Evolutionary conservation across 1,139 yeast species (phyloP), one percentile per base, ranked within the genome.

Genomic region (Suhomyces guaymorum): DNA sequence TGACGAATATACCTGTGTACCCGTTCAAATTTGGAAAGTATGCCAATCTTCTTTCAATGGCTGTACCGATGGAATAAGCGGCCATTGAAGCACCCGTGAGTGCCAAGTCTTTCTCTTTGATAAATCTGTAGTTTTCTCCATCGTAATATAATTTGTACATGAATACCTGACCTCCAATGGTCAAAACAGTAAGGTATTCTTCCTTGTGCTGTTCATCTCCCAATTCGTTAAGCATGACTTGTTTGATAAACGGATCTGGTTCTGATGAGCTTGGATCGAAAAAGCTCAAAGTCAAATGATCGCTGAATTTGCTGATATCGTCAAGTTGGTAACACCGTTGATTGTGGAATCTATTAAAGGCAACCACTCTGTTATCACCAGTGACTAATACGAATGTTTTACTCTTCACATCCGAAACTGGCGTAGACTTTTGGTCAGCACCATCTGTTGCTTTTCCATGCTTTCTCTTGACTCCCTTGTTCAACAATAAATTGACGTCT

Each of bases 21-120:
- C 82, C 85, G 47, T 76, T 76, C 41, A 80, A 67, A 39, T 80
- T 65, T 7, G 75, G 73, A 40, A 83, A 63, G 49, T 80, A 77
- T 26, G 80, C 78, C 59, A 84, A 63, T 39, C 80, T 76, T 59
- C 88, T 74, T 60, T 82, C 92, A 38, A 84, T 73, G 4, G 73
- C 69, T 0, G 88, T 84, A 19, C 87, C 86, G 35, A 73, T 69
- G 1, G 85, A 72, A 50, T 79, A 82, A 0, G 89, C 83, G 54
- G 82, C 82, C 39, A 78, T 82, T 1, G 92, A 90, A 1, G 92
- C 92, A 36, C 92, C 94, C 1, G 88, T 80, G 20, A 70, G 59
- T 4, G 59, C 51, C 22, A 66, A 47, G 42, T 78, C 78, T 39
- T 73, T 68, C 19, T 71, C 70, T 51, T 78, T 75, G 24, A 61